These are phyloP conservation scores for Trichophyton schoenleinii DNA, from an alignment of 2,329 filamentous ascomycete genomes.

Conservation along the genomic window DNA sequence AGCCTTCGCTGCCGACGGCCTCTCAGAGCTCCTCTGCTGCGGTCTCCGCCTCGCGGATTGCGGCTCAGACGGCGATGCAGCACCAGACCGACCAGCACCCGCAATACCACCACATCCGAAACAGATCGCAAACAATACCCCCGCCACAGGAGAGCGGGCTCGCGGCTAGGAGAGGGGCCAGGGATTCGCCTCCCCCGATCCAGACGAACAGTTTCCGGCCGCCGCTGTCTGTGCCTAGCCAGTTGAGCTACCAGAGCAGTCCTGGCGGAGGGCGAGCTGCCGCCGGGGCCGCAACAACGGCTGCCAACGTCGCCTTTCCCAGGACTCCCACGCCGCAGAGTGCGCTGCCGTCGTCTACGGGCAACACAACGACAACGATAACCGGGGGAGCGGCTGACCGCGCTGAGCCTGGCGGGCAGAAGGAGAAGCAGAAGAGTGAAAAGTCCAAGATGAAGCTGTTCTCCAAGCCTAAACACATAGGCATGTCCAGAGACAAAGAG, in stretches of 20 bases:
- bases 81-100: conserved; percentile 24
- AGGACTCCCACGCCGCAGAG: conserved; percentile 24
- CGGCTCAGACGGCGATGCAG: conserved; percentile 55
- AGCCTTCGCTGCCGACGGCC: conserved; percentile 49
- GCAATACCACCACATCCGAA: conserved; percentile 31
- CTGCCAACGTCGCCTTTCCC: conserved; percentile 51
- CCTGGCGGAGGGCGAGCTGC: conserved; percentile 37
- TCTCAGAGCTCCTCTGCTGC: conserved; percentile 27
- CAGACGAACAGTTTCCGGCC: conserved; percentile 16
- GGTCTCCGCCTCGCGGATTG: conserved; percentile 50
- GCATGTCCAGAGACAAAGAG: conserved; percentile 48
- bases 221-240: conserved; percentile 10
- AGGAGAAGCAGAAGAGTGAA: conserved; percentile 41
- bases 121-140: conserved; percentile 44
- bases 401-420: conserved; percentile 9
- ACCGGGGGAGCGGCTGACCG: conserved; percentile 7
- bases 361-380: not conserved
- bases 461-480: conserved; percentile 54
- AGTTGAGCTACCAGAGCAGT: conserved; percentile 38
- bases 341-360: not conserved
- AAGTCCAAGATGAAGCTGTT: conserved; percentile 59
- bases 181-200: conserved; percentile 24
- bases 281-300: conserved; percentile 44
- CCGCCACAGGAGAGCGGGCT: conserved; percentile 24
- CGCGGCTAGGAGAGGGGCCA: conserved; percentile 22